These are phyloP conservation scores for Ophiocytium majus DNA, from an alignment of 352 stramenopile genomes.

Conservation along the genomic window DNA sequence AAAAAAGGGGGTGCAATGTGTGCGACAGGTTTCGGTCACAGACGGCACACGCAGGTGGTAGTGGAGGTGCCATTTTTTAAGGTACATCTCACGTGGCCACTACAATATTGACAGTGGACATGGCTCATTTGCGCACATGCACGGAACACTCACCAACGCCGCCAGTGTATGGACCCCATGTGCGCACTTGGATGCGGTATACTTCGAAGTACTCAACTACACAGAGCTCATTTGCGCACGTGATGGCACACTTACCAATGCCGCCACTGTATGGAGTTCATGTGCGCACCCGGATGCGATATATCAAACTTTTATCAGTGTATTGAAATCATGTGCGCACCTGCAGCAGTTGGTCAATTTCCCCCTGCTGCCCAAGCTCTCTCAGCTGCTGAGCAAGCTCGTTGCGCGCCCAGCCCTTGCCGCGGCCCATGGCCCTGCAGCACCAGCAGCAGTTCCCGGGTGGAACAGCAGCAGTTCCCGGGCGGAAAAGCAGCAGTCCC, in stretches of 20 bases:
- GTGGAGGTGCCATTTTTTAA: no score
- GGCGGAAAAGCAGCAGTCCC: no score
- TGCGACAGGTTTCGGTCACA: no score
- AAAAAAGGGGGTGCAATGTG: no score
- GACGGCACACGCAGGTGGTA: no score
- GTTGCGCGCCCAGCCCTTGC: conserved; percentile 9
- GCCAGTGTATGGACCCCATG: not conserved
- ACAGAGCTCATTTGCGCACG: not conserved
- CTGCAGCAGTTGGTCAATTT: not conserved
- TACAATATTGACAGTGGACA: no score
- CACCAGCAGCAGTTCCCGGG: no score
- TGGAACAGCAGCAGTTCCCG: no score
- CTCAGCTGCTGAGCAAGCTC: not conserved
- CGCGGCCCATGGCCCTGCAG: conserved; percentile 3
- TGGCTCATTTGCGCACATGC: no score
- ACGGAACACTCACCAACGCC: not conserved
- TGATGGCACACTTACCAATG: not conserved
- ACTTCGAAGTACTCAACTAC: not conserved
- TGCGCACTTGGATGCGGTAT: not conserved
- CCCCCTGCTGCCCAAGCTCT: not conserved
- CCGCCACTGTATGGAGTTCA: not conserved
- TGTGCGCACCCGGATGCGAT: no score
- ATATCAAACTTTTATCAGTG: not conserved
- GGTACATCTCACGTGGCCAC: no score
- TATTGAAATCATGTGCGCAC: no score